Base-by-base conservation (phyloP, 2,329 filamentous ascomycete genomes). In the Leptosphaerulina australis region DNA sequence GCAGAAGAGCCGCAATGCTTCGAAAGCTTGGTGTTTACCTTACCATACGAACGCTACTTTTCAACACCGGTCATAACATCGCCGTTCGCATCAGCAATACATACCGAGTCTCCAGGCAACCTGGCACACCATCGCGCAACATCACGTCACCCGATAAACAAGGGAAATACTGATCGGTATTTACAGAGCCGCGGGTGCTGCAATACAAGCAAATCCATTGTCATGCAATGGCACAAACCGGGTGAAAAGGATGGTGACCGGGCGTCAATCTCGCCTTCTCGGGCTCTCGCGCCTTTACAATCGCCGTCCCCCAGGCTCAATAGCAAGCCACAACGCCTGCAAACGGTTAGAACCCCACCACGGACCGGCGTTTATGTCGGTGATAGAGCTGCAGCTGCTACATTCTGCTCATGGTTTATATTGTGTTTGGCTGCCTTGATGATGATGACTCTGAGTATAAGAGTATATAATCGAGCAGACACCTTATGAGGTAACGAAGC, bases 251-350 rank as follows among this genome's bases (percentile, higher is more conserved):
- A 46, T 17, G 14, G 35, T 31, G 18, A 15, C 18, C 10, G 33
- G n/a, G 36, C 33, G 30, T 37, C 14, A 9, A 20, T 20, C 40
- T 22, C 37, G 28, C 26, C 14, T 21, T 29, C 9, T 41, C 40
- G 34, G 21, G 8, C 2, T 28, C 45, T 63, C 60, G 58, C 59
- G 46, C 29, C 46, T 55, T 53, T 14, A 39, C 26, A 40, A 52
- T 31, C 22, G 29, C 60, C 56, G 56, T 50, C 12, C 18, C 33
- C 58, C 60, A 57, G 62, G 41, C 33, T 33, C 14, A 18, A 11
- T 10, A 20, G 31, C 5, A 18, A 44, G 47, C 34, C 47, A 39
- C 34, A 44, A 9, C 15, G 10, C n/a, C 31, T 37, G 6, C 26
- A 46, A 41, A 33, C 31, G 25, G 48, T 6, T 29, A 31, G 30